phyloP scores from a whole-genome alignment of 768 basidiomycete genomes.

The Mycena floridula region DNA sequence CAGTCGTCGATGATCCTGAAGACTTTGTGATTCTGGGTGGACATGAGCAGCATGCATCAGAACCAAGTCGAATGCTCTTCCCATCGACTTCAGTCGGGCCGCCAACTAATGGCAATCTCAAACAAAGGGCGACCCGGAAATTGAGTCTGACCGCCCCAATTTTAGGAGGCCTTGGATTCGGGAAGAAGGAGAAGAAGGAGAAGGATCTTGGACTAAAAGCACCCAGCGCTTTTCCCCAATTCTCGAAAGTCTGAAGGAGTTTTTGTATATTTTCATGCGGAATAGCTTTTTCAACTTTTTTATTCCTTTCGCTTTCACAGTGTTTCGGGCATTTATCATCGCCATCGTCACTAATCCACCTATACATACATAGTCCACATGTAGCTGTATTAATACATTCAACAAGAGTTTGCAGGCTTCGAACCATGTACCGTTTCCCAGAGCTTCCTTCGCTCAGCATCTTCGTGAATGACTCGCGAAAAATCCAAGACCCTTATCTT shows the following conservation, averaged over 20 bases:
- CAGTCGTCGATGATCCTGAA: not conserved
- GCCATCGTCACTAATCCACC: not conserved
- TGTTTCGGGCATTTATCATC: too few relatives aligned
- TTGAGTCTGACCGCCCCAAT: slow-evolving; percentile 62
- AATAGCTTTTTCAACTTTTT: not conserved
- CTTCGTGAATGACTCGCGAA: not conserved
- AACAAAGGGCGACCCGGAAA: slow-evolving; percentile 51
- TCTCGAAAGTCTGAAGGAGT: not conserved
- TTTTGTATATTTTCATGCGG: too few relatives aligned
- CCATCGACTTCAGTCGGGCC: not conserved
- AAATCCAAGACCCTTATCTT: not conserved
- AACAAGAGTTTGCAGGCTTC: too few relatives aligned
- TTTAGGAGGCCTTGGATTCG: slow-evolving; percentile 43
- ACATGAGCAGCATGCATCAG: too few relatives aligned
- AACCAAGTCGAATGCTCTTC: too few relatives aligned
- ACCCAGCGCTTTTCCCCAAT: not conserved
- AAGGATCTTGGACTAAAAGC: slow-evolving; percentile 1
- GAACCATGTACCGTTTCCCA: too few relatives aligned
- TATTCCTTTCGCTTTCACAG: not conserved
- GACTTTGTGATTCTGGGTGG: not conserved
- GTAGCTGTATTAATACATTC: not conserved
- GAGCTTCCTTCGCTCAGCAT: not conserved
- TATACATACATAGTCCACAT: not conserved
- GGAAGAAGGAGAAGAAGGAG: slow-evolving; percentile 39
- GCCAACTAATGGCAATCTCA: slow-evolving; percentile 2